Evolutionary conservation across 495 filamentous ascomycete genomes (phyloP).

Genomic region (Annulohypoxylon bovei): DNA sequence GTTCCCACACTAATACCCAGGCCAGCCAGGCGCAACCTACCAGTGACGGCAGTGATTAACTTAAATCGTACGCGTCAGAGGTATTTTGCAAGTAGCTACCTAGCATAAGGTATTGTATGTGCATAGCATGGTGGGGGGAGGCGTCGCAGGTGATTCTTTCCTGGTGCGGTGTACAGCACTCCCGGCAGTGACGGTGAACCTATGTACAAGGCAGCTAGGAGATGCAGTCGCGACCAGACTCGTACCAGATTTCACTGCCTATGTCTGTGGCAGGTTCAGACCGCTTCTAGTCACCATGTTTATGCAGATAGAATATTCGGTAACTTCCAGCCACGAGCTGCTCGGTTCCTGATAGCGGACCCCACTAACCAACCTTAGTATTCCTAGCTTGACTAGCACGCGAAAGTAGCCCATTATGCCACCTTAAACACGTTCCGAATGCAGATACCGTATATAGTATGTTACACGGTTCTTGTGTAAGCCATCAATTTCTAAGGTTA

Average conservation of each 20-base stretch:
- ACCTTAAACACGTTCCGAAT: constrained; percentile 17
- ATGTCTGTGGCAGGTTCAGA: background rate
- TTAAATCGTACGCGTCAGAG: background rate
- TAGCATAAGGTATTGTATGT: too few species aligned
- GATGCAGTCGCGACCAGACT: background rate
- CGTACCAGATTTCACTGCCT: background rate
- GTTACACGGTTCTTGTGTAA: constrained; percentile 7
- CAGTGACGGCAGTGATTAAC: background rate
- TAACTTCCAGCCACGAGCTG: constrained; percentile 11
- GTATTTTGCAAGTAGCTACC: constrained; percentile 10
- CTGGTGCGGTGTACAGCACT: background rate
- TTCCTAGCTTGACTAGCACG: constrained; percentile 22
- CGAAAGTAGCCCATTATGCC: constrained; percentile 29
- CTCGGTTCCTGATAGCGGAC: constrained; percentile 21
- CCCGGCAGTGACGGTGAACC: constrained; percentile 4
- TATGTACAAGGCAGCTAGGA: too few species aligned
- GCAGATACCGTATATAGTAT: constrained; percentile 9
- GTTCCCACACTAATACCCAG: background rate
- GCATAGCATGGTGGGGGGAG: constrained; percentile 15
- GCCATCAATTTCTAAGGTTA: background rate
- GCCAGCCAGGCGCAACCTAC: background rate
- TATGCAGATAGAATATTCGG: background rate
- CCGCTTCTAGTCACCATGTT: background rate
- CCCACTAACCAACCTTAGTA: constrained; percentile 18
- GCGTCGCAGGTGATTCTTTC: constrained; percentile 6